Evolutionary conservation across 345 rosid species (phyloP), one percentile per base, ranked within the genome.

Genomic region (Bruguiera sexangula): DNA sequence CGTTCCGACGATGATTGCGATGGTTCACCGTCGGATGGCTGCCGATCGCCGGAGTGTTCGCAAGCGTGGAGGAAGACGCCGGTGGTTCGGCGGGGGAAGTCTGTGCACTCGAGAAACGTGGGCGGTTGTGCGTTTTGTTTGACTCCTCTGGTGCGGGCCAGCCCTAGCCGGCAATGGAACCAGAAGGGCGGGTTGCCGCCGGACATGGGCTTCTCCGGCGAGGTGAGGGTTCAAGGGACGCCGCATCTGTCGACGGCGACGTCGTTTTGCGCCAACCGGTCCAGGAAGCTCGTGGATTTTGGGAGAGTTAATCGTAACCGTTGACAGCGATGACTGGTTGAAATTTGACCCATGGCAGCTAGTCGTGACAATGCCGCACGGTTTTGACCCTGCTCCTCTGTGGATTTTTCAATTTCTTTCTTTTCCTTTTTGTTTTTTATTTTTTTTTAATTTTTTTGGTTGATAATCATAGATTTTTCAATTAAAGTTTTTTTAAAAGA

Each of bases 121-220:
- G 79, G 98, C 0, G 89, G 88, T 31, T 78, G 92, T 65, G 79
- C 86, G 32, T 88, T 95, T 76, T 95, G 98, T 75, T 71, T 95
- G 79, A 92, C 96, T 73, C 99, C 99, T 34, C 77, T 96, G 21
- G 93, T 92, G 62, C 84, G 99, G 77, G 84, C 93, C 43, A 96
- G 96, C 73, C 99, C 98, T n/a, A 82, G 74, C 70, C 76, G 81
- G 66, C 81, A 81, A 22, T 82, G 92, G 87, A 86, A 66, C 57
- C 85, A 88, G 77, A 88, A 83, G 78, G 82, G 79, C 3, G 83
- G 82, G 0, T 54, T 80, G 63, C 77, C 79, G 55, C 76, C 93
- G 65, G 97, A 89, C 8, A 51, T 78, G 46, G 77, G 82, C 16
- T 73, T 60, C 24, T 62, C 89, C 52, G 84, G 87, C 1, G 96